Evolutionary conservation across 805 yeast genomes (phyloP), one percentile per base, ranked within the genome.

Genomic region (Metschnikowia anglica): DNA sequence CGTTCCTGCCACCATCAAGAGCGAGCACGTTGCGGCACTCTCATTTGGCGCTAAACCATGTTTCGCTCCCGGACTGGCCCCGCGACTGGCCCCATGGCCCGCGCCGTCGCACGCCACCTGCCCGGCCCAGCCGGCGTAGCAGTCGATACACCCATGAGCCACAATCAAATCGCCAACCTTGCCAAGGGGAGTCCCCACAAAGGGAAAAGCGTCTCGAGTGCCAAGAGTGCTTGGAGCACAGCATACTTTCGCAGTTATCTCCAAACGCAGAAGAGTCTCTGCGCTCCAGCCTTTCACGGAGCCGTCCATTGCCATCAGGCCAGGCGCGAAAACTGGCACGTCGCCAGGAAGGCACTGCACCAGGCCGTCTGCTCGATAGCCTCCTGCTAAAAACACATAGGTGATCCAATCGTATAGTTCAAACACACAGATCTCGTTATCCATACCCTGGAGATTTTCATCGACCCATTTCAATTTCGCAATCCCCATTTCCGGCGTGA

Each of bases 401-500:
- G 54, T 52, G 37, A 66, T 54, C 72, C 72, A 80, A 41, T 74
- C 80, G 52, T 79, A 76, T 17, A 80, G 62, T 51, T 80, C 85
- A 48, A 74, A 74, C 37, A 76, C 69, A 30, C 47, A 43, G 12
- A 43, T 10, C 4, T 70, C 58, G 1, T 37, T 35, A 2, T 33
- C 32, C 1, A 56, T 56, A 2, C 17, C 35, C n/a, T 31, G 31
- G 4, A 48, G 37, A 18, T 58, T 44, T 24, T 66, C 62, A 19
- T 63, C 52, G 21, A 74, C 55, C 59, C 69, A 67, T 39, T 61
- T 62, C 37, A 77, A 54, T 52, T 80, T 80, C 3, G 83, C 80
- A 0, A 79, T 47, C 1, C 78, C 83, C 79, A 80, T 73, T 51
- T 80, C 85, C 1, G 81, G 77, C 4, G 77, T 66, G 26, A 78